Base-by-base conservation (phyloP, 2,329 filamentous ascomycete species). In the Ceratocystis huliohia region DNA sequence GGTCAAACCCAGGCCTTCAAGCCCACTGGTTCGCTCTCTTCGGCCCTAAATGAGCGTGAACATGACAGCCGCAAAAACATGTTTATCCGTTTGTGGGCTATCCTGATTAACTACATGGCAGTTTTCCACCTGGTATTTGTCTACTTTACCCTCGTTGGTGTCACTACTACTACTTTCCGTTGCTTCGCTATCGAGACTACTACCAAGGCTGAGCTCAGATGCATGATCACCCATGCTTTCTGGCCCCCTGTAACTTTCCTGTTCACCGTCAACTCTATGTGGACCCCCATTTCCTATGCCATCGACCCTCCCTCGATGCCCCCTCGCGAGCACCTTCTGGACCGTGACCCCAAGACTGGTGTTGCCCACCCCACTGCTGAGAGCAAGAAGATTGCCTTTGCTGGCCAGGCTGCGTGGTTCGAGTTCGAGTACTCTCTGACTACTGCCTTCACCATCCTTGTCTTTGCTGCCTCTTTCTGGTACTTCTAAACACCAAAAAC, bases 181-280 rank as follows among this genome's bases (percentile, higher is more conserved):
- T 81, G 78, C 72, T 78, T 81, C 70, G 72, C 75, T 45, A 70
- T 75, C 17, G 72, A 78, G 28, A 71, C 74, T 22, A 71, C 73
- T 3, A 73, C 74, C 44, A 74, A 74, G 69, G 75, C 76, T 8
- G 73, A 78, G n/a, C 74, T 84, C 17, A 71, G 81, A 61, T 79
- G 78, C 69, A 75, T 87, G 3, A 72, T 86, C 50, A 84, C 82
- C 0, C 82, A 85, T 71, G 82, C 82, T 13, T 82, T 81, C 74
- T 86, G 84, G 84, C 83, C 83, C 5, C 84, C 84, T 0, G 70
- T 85, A 56, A 80, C 82, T 0, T 85, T 83, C 74, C 70, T 84
- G 56, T 81, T 82, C 71, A 77, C 81, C 61, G 79, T 78, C 75
- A 79, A 76, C 63, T 81, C 81, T 0, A 74, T 83, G 30, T 84